Conservation (phyloP, 495 filamentous ascomycete genomes). For the Immersiella caudata region DNA sequence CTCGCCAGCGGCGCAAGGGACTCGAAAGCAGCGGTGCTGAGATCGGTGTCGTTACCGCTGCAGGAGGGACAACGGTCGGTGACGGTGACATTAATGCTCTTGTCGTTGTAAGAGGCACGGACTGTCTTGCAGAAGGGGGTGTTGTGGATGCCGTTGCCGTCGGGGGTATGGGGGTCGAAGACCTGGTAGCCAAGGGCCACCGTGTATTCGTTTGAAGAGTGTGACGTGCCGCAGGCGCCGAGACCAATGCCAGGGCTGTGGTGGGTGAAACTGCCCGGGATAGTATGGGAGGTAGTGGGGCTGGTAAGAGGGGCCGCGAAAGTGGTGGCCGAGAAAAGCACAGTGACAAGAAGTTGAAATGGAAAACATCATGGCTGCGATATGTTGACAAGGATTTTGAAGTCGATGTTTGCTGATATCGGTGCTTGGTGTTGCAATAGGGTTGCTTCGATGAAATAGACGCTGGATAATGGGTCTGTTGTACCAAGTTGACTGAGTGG, state of each 20-base stretch:
- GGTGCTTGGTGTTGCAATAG: no score
- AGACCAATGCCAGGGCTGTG: conserved; percentile 38
- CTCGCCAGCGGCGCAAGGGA: conserved; percentile 25
- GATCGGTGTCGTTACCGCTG: conserved; percentile 22
- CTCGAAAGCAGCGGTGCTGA: conserved; percentile 27
- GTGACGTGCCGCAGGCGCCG: conserved; percentile 42
- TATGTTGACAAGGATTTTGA: background rate
- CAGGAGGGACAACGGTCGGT: conserved; percentile 33
- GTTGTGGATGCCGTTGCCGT: conserved; percentile 41
- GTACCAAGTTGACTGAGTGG: no score
- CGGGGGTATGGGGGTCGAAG: conserved; percentile 31
- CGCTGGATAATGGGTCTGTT: no score
- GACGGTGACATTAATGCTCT: conserved; percentile 34
- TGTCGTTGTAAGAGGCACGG: conserved; percentile 34
- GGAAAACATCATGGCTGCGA: background rate
- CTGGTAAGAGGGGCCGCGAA: background rate
- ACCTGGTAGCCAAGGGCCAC: conserved; percentile 45
- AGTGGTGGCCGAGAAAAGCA: background rate
- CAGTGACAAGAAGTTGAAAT: background rate
- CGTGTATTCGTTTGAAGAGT: conserved; percentile 44
- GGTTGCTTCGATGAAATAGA: no score
- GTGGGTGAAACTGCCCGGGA: background rate
- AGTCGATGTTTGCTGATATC: background rate
- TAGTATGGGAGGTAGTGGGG: background rate
- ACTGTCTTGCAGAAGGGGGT: conserved; percentile 33